Evolutionary conservation across 495 filamentous ascomycete genomes (phyloP).

Genomic region (Neurospora sp.): DNA sequence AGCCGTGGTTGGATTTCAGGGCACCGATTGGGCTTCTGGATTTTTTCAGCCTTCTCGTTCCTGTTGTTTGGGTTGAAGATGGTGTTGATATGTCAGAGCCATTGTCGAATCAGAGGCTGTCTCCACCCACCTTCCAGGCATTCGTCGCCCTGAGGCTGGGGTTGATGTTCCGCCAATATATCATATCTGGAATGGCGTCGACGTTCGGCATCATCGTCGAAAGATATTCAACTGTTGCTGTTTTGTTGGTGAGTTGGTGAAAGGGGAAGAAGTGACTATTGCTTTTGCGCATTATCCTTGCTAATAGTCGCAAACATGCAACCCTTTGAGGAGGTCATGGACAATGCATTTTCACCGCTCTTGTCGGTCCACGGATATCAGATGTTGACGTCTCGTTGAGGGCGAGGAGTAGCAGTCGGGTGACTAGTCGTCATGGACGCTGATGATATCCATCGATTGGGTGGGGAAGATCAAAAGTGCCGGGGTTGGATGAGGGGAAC

Average conservation of each 20-base stretch:
- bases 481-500: neutral
- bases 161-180: neutral
- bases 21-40: neutral
- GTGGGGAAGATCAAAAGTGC: neutral
- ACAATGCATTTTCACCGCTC: conserved; percentile 16
- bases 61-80: conserved; percentile 14
- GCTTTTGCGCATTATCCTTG: neutral
- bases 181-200: neutral
- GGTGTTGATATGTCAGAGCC: conserved; percentile 23
- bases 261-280: too few relatives aligned
- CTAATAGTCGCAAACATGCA: neutral
- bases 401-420: neutral
- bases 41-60: conserved; percentile 25
- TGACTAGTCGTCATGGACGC: neutral
- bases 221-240: neutral
- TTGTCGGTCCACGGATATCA: conserved; percentile 8
- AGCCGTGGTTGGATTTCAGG: conserved; percentile 3
- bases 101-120: conserved; percentile 30
- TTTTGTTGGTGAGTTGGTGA: neutral
- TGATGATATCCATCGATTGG: neutral
- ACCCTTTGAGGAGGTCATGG: neutral
- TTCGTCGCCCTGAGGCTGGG: neutral
- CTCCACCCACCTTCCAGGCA: conserved; percentile 20
- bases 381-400: neutral
- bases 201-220: neutral